Base-by-base conservation (phyloP, 495 filamentous ascomycete genomes). In the Aspergillus steynii region DNA sequence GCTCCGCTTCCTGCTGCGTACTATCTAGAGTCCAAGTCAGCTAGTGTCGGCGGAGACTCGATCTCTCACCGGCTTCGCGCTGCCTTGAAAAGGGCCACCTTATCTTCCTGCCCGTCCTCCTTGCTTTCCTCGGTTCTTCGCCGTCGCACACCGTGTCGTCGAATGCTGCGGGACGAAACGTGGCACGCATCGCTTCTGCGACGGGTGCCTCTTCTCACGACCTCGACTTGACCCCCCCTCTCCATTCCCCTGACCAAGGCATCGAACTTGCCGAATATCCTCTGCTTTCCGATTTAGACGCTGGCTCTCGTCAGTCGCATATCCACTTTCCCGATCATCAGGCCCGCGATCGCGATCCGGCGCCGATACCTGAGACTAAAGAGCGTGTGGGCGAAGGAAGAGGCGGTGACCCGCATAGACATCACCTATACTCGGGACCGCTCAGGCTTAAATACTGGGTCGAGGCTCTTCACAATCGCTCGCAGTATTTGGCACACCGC, bases 251-350 rank as follows among this genome's bases (percentile, higher is more conserved):
- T 27, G 48, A n/a, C 31, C 59, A 59, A 60, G 70, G 63, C 58
- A 72, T 77, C 55, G 75, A 78, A 61, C 74, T 80, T 59, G 69
- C 68, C 65, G 68, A 79, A 15, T 74, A 69, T 58, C 61, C 71
- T 55, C 54, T 68, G 58, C 52, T 61, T 53, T 63, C 62, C 48
- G 61, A 45, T 59, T 48, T 55, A 46, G 57, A 54, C n/a, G 25
- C 57, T 29, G 14, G 46, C 5, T n/a, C 55, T 53, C 55, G 31
- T n/a, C 50, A 52, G 49, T 53, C 58, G 50, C 58, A 48, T 26
- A 54, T 34, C 48, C 29, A 3, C 15, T 53, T 50, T 29, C 31
- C 53, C 53, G n/a, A 55, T 9, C 52, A 20, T 25, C 10, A 37
- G 52, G n/a, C 31, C 25, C 27, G 42, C 42, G 25, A 26, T 46